Percentiles rank a stretch among this genome's conserved stretches.
Conservation (phyloP, 768 basidiomycete genomes). For the Panaeolus cyanescens region DNA sequence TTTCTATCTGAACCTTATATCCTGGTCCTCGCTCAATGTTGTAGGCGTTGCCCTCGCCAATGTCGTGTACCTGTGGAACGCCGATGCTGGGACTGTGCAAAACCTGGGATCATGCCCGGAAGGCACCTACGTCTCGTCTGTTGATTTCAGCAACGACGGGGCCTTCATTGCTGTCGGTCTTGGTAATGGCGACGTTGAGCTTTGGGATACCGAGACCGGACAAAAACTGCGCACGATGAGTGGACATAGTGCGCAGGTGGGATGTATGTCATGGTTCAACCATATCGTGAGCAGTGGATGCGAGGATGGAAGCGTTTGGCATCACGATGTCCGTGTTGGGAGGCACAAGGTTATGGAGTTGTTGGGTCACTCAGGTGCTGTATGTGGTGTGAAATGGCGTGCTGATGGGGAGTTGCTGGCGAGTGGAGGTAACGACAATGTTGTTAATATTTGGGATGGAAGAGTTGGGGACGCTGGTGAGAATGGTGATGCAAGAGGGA, state of each 20-base stretch:
- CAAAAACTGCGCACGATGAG: conserved; percentile 88
- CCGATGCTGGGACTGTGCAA: conserved; percentile 83
- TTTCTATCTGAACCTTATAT: conserved; percentile 93
- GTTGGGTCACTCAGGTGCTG: conserved; percentile 88
- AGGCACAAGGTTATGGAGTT: conserved; percentile 90
- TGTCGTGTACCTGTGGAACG: conserved; percentile 91
- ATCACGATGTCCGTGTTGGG: conserved; percentile 90
- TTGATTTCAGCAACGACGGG: conserved; percentile 81
- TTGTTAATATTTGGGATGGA: conserved; percentile 97
- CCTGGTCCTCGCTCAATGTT: conserved; percentile 85
- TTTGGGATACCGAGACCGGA: conserved; percentile 88
- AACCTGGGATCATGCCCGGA: conserved; percentile 77
- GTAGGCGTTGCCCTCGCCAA: conserved; percentile 90
- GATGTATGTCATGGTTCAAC: conserved; percentile 83
- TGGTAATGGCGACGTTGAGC: conserved; percentile 83
- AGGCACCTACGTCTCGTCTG: conserved; percentile 72
- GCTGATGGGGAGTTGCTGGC: conserved; percentile 87
- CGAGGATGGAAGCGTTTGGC: conserved; percentile 93
- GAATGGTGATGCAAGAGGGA: conserved; percentile 43
- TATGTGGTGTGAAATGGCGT: conserved; percentile 92
- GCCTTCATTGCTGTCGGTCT: conserved; percentile 81
- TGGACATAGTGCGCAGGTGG: conserved; percentile 84
- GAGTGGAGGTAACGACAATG: conserved; percentile 96
- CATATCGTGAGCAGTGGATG: conserved; percentile 89
- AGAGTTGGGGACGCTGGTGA: conserved; percentile 60